Base-by-base conservation (phyloP, 1,284 basidiomycete species). In the Microbotryum silenes-acaulis region DNA sequence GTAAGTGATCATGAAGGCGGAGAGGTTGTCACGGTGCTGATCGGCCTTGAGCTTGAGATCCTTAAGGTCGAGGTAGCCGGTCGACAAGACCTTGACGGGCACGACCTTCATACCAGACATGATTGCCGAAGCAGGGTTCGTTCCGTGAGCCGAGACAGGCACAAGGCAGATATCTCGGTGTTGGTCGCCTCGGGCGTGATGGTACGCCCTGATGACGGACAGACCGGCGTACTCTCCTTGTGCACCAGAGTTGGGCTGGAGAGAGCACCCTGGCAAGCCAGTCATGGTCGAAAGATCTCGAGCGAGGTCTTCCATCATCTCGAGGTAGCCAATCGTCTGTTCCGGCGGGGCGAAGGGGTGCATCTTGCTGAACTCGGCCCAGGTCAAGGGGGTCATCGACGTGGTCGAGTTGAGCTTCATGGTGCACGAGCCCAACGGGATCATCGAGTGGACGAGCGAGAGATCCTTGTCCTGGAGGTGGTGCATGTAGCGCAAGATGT, bases 91-190 rank as follows among this genome's bases (percentile, higher is more conserved):
- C 80, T 96, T 96, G 74, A 98, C 86, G 25, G 94, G 79, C 3
- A 98, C 90, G 45, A 98, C 94, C 75, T 91, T 94, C 77, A 97
- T 81, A 45, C 94, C 94, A 54, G 94, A 91, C 92, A 98, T 94
- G 60, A 89, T 87, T 53, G 94, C 94, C 49, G 90, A 94, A 60
- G 91, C 91, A 59, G 91, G 91, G 77, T 94, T 94, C 51, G 93
- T 97, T 54, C 93, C 93, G 77, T 97, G 94, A 1, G 94, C 93
- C 69, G 90, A 94, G 60, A 93, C 80, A 53, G 94, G 94, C 70
- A 98, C 96, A 63, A 98, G 78, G 75, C 94, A 98, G 54, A 97
- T 83, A 75, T 97, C 84, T 56, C 94, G 84, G 72, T 94, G 84
- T 6, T 81, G 81, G 73, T 98, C 85, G 42, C 89, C 90, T 42